Evolutionary conservation across 352 stramenopile species (phyloP), one percentile per base, ranked within the genome.

Genomic region (Pythium phragmitis): DNA sequence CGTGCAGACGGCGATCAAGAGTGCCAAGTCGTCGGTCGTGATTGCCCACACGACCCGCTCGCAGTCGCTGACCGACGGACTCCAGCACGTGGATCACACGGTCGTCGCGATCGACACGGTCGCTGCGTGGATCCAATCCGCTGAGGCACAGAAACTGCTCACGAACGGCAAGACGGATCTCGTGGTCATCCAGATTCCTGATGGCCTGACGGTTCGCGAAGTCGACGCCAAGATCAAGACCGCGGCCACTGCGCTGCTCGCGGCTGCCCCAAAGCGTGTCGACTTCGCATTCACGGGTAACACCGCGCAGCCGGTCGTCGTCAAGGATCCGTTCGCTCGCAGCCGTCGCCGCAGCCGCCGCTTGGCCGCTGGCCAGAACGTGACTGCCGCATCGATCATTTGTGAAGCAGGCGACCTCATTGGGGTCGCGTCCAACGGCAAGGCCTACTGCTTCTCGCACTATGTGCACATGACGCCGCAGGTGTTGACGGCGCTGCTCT

Each of bases 401-500:
- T 94, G 85, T 46, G 80, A 89, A 45, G 67, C 70, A 14, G 83
- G 80, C 50, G 89, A 89, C 65, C 64, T 80, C 16, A 21, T 94
- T 11, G 84, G 83, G 34, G 74, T 62, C 37, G 68, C 77, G 48
- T 51, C 60, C 19, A 69, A 59, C 2, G 78, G 77, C 67, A 89
- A 80, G 54, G 77, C 82, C 37, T 94, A 91, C 73, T 94, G 85
- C 79, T 94, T 92, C 57, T 90, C 85, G 59, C 85, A 92, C 69
- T 92, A 80, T 57, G 85, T 94, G 63, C 77, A 76, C 74, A 91
- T 91, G 77, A 94, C 85, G 34, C 85, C 85, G 11, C 73, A 90
- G 59, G 75, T 94, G 34, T 70, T 94, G 33, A 77, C 83, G 23
- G 83, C 71, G n/a, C 65, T 94, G 47, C 58, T 94, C 50, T 85